Base-by-base conservation (phyloP, 2,329 filamentous ascomycete genomes). In the Parasarocladium wereldwijsianum region DNA sequence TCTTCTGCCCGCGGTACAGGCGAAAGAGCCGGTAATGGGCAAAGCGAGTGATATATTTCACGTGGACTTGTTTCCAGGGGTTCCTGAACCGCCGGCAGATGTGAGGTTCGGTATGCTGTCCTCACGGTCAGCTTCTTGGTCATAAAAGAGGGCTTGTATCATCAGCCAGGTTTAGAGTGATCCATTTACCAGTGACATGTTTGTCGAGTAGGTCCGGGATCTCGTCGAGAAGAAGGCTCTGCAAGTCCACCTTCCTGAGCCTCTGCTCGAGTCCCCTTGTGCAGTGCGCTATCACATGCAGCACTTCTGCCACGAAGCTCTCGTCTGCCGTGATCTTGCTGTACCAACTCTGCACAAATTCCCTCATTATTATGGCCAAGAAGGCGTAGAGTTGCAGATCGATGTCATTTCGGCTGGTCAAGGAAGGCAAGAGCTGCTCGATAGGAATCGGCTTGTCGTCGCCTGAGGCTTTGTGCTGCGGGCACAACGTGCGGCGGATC, bases 331-430 rank as follows among this genome's bases (percentile, higher is more conserved):
- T 94, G 51, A 98, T 90, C 51, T 78, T 87, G 39, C 64, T 66
- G 59, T 98, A 98, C 90, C 90, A 98, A 18, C 73, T 75, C 51
- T 90, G 77, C 21, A 98, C 80, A 50, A 85, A 93, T 39, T 94
- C 85, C 45, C 81, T 76, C 43, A 94, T 64, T 37, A 96, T 74
- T 35, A 96, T 79, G 31, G 90, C 81, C 36, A 98, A 75, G 36
- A 96, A 70, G 17, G 83, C 87, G 50, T 96, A 98, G 4, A 98
- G 67, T 55, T 98, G 81, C 33, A 92, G 60, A 52, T 98, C 90
- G 35, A 96, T 73, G 42, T 92, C 84, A 51, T 93, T 93, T 30
- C 84, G 85, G 58, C 85, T 93, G 28, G 87, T 96, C 45, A 98
- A 64, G 22, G 86, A 85, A 35, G 87, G 90, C 26, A 98, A 62